phyloP scores from a whole-genome alignment of 768 basidiomycete species.

The Pulveroboletus sp. region DNA sequence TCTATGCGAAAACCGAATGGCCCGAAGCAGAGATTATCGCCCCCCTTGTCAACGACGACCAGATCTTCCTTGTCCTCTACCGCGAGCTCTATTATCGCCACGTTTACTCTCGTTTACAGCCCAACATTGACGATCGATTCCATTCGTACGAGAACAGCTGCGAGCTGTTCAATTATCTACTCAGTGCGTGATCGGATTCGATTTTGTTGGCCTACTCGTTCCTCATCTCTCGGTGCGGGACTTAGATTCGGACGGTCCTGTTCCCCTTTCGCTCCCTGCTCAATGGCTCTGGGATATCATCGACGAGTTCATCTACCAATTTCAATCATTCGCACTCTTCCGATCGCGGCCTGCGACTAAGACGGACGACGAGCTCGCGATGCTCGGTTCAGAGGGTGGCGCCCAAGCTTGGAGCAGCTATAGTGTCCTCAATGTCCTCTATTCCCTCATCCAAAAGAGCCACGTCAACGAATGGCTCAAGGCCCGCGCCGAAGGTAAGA shows the following conservation, averaged over 20 bases:
- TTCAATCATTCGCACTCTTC: conserved; percentile 94
- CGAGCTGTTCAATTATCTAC: conserved; percentile 95
- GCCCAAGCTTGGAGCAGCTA: conserved; percentile 95
- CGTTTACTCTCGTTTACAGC: conserved; percentile 91
- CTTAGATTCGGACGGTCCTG: conserved; percentile 86
- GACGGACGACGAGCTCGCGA: conserved; percentile 80
- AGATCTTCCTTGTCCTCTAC: conserved; percentile 94
- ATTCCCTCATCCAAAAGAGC: conserved; percentile 97
- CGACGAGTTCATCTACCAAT: conserved; percentile 98
- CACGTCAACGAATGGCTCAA: conserved; percentile 89
- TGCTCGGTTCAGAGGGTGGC: conserved; percentile 74
- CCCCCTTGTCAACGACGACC: conserved; percentile 91
- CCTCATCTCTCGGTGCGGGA: background rate
- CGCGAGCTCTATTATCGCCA: conserved; percentile 94
- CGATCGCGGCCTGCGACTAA: conserved; percentile 79
- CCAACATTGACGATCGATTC: conserved; percentile 96
- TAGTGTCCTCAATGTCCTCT: conserved; percentile 95
- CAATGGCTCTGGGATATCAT: conserved; percentile 99
- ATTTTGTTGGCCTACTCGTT: background rate
- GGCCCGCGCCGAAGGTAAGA: conserved; percentile 77
- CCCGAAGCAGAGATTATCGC: conserved; percentile 95
- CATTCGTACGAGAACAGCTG: conserved; percentile 98
- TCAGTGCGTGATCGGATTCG: conserved; percentile 49
- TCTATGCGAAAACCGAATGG: conserved; percentile 93
- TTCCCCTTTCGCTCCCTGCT: conserved; percentile 88